Conservation (phyloP, 305 asterid genomes). For the Fraxinus xanthoxyloides region DNA sequence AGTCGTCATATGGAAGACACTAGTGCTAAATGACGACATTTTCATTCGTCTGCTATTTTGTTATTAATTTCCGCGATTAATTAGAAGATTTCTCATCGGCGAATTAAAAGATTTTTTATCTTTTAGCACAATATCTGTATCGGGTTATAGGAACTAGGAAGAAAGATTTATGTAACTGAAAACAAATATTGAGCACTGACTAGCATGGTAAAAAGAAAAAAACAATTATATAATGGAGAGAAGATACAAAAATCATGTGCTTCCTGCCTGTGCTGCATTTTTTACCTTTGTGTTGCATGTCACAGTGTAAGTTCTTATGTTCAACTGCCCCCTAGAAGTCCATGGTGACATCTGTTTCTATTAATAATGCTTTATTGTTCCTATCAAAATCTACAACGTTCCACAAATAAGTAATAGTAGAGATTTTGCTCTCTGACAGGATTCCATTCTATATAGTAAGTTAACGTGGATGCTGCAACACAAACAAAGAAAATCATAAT, state of each 20-base stretch:
- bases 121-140: not conserved
- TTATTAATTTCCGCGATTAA: not conserved
- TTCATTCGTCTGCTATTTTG: slow-evolving; percentile 13
- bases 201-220: not conserved
- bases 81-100: not conserved
- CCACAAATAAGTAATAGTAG: not conserved
- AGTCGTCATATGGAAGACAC: slow-evolving; percentile 10
- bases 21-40: slow-evolving; percentile 6
- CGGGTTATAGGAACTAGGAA: not conserved
- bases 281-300: not conserved
- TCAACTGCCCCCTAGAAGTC: not conserved
- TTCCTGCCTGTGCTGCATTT: not conserved
- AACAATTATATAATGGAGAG: not conserved
- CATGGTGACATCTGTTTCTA: not conserved
- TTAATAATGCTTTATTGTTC: not conserved
- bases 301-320: slow-evolving; percentile 6
- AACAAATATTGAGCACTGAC: slow-evolving; percentile 1
- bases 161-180: slow-evolving; percentile 12
- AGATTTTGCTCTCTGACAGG: not conserved
- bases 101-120: not conserved
- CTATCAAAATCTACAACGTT: not conserved
- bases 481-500: not conserved
- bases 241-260: not conserved
- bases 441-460: not conserved
- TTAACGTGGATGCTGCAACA: not conserved